A percentile compares a stretch with the other conserved stretches of the same genome.
Evolutionary conservation across 441 rosid genomes (phyloP).

Genomic region (Rhodomyrtus psidioides): DNA sequence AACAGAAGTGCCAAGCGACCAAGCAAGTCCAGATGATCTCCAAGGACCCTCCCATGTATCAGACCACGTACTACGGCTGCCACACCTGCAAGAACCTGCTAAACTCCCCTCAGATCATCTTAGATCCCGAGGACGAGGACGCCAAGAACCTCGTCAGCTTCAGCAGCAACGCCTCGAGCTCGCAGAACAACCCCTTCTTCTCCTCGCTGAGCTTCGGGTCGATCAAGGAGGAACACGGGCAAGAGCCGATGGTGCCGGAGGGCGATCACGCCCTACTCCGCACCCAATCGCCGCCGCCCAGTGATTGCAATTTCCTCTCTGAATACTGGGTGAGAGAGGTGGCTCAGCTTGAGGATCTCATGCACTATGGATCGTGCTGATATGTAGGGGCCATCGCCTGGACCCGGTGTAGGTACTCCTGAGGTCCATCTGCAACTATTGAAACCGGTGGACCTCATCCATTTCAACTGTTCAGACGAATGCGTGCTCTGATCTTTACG

Average conservation of each 20-base stretch:
- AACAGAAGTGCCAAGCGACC: conserved; percentile 60
- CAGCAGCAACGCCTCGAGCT: neutral
- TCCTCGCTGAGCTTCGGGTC: neutral
- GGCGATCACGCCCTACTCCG: neutral
- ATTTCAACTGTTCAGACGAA: neutral
- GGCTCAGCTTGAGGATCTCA: neutral
- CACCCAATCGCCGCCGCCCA: neutral
- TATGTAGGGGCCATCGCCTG: neutral
- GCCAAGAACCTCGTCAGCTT: conserved; percentile 34
- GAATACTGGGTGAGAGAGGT: neutral
- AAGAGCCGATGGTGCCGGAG: neutral
- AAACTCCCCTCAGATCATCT: conserved; percentile 12
- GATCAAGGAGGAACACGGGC: neutral
- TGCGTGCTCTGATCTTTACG: neutral
- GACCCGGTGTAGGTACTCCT: neutral
- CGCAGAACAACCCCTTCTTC: neutral
- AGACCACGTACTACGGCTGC: conserved; percentile 44
- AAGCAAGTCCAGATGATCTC: conserved; percentile 63
- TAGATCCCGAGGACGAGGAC: conserved; percentile 7
- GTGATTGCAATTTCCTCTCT: neutral
- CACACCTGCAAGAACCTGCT: conserved; percentile 54
- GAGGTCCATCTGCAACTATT: neutral
- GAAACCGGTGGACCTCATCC: neutral
- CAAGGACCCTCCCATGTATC: conserved; percentile 32
- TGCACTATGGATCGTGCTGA: neutral